Conservation (phyloP, 768 basidiomycete genomes). For the Calocera viscosa region DNA sequence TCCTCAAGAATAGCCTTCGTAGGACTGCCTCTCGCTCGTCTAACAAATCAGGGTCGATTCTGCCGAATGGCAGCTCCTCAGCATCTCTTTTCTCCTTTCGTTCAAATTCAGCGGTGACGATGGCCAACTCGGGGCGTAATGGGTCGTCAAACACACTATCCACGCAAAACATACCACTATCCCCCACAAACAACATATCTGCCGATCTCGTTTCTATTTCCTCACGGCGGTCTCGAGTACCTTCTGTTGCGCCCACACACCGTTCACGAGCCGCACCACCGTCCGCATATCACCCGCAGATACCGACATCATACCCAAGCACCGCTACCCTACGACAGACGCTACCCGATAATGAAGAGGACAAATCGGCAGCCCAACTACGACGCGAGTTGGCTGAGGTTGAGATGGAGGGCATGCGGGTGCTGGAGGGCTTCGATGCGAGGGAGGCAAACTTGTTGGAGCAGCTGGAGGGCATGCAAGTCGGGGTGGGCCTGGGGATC, state of each 20-base stretch:
- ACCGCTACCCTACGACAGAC: background rate
- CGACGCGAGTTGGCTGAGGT: slow-evolving; percentile 2
- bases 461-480: background rate
- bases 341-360: background rate
- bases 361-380: background rate
- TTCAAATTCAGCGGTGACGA: background rate
- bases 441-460: background rate
- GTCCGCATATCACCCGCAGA: background rate
- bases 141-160: background rate
- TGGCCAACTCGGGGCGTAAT: background rate
- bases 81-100: slow-evolving; percentile 1
- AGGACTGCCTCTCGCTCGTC: background rate
- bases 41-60: background rate
- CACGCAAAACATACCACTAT: background rate
- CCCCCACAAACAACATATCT: background rate
- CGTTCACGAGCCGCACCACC: background rate
- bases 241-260: background rate
- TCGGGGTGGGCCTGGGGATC: background rate
- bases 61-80: background rate
- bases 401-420: slow-evolving; percentile 1
- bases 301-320: background rate
- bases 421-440: slow-evolving; percentile 1
- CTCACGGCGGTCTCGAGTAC: background rate
- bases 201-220: background rate
- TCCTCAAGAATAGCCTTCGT: background rate